These are phyloP conservation scores for Pyrenopolyporus hunteri DNA, from an alignment of 495 filamentous ascomycete genomes.

Conservation along the genomic window DNA sequence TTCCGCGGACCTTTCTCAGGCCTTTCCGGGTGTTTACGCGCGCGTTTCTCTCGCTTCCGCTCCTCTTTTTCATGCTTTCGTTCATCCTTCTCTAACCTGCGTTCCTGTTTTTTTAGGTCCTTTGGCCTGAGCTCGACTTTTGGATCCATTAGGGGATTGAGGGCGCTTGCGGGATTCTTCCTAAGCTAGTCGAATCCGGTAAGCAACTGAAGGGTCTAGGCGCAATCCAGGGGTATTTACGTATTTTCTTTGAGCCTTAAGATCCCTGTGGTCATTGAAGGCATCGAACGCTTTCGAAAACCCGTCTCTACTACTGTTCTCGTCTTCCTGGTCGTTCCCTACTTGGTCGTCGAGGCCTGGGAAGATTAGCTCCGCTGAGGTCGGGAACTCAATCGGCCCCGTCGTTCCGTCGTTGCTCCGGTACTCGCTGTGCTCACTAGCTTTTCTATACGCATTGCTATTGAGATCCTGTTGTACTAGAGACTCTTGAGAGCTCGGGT, in stretches of 20 bases:
- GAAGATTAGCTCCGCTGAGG: slow-evolving; percentile 37
- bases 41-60: slow-evolving; percentile 10
- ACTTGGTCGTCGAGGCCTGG: slow-evolving; percentile 28
- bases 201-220: neutral
- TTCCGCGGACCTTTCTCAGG: slow-evolving; percentile 11
- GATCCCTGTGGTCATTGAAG: slow-evolving; percentile 8
- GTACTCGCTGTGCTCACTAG: slow-evolving; percentile 10
- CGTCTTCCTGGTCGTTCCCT: slow-evolving; percentile 29
- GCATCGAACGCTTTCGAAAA: slow-evolving; percentile 12
- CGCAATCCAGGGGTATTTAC: neutral
- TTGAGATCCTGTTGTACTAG: slow-evolving; percentile 17
- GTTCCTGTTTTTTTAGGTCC: slow-evolving; percentile 18
- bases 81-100: slow-evolving; percentile 12
- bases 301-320: slow-evolving; percentile 5
- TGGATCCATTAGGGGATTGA: slow-evolving; percentile 17
- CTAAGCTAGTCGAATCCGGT: slow-evolving; percentile 2
- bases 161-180: slow-evolving; percentile 17
- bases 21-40: slow-evolving; percentile 22
- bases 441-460: neutral
- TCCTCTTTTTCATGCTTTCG: slow-evolving; percentile 20
- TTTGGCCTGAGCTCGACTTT: slow-evolving; percentile 24
- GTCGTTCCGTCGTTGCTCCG: slow-evolving; percentile 33
- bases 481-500: slow-evolving; percentile 17
- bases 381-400: slow-evolving; percentile 37
- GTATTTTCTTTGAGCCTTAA: slow-evolving; percentile 31